Evolutionary conservation across 2,329 filamentous ascomycete species (phyloP), one percentile per base, ranked within the genome.

Genomic region (Hirsutella rhossiliensis): DNA sequence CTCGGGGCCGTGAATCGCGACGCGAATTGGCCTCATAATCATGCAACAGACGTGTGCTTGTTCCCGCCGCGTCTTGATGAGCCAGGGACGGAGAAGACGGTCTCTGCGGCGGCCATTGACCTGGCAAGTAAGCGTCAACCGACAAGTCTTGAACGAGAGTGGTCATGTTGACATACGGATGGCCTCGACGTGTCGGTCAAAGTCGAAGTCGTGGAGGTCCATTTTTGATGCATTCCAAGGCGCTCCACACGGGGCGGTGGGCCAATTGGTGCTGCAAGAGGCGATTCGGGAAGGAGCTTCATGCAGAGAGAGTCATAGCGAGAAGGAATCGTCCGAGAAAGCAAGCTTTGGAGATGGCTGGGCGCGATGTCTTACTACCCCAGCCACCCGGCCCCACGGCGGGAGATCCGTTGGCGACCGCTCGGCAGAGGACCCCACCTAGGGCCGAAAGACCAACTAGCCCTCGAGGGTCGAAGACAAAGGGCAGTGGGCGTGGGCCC

Each of bases 261-360:
- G 48, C 61, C 59, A 65, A 63, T 62, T 60, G 57, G 41, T 58
- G 50, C 45, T 23, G 50, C 52, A 52, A 52, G 47, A 54, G 50
- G 51, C 49, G 53, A 60, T 59, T 52, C 51, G 56, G 52, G 52
- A 48, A 23, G 23, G 23, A 23, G 23, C 23, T 23, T 23, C 23
- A 23, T 23, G 23, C 23, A 23, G 23, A 23, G 23, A 23, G 23
- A 23, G 23, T 23, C 60, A 61, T 47, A 45, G 36, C 38, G 48
- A 52, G 54, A 57, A 54, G 60, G 58, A 60, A 60, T 54, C 55
- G 56, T 59, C 58, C 23, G 23, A 23, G 23, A 23, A 23, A 23
- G 23, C 23, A 60, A n/a, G 51, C 50, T 57, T 53, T 49, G 48
- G 34, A 32, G 43, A 43, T 46, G 46, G 44, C 41, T 48, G 48